Conservation (phyloP, 1,139 yeast genomes). For the Lodderomyces oxycetoniae region DNA sequence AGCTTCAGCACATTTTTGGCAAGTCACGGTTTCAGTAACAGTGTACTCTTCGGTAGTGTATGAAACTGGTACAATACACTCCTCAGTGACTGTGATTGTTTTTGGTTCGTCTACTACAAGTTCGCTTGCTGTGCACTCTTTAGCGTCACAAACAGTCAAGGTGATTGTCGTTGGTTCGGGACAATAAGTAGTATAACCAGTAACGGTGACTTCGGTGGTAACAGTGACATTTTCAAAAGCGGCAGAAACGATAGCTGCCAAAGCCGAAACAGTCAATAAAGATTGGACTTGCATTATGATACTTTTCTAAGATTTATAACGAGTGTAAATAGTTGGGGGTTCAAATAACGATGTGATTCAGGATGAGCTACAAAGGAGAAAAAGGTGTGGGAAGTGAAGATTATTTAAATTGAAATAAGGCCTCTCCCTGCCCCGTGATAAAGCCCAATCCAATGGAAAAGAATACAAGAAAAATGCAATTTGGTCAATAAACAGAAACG, state of each 20-base stretch:
- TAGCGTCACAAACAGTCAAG: constrained; percentile 25
- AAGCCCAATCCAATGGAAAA: too few relatives aligned
- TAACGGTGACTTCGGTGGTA: constrained; percentile 33
- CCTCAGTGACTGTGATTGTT: constrained; percentile 34
- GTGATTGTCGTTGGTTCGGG: constrained; percentile 32
- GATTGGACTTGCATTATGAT: constrained; percentile 37
- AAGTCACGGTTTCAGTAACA: constrained; percentile 10
- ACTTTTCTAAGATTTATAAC: too few relatives aligned
- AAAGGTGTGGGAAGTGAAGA: not conserved
- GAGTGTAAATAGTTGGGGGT: constrained; percentile 6
- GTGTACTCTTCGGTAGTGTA: constrained; percentile 19
- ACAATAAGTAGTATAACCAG: constrained; percentile 36
- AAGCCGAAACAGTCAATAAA: constrained; percentile 31
- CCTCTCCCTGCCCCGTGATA: too few relatives aligned
- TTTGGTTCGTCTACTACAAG: constrained; percentile 32
- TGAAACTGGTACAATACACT: constrained; percentile 36
- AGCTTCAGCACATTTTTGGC: constrained; percentile 16
- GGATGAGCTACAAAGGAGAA: constrained; percentile 2
- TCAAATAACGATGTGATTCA: not conserved
- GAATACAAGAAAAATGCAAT: too few relatives aligned
- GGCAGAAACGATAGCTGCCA: constrained; percentile 33
- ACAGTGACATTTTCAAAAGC: constrained; percentile 30
- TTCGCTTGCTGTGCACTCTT: constrained; percentile 19
- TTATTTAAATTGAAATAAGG: not conserved
- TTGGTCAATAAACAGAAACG: too few relatives aligned